Conservation (phyloP, 2,329 filamentous ascomycete genomes). For the Aspergillus flavus region DNA sequence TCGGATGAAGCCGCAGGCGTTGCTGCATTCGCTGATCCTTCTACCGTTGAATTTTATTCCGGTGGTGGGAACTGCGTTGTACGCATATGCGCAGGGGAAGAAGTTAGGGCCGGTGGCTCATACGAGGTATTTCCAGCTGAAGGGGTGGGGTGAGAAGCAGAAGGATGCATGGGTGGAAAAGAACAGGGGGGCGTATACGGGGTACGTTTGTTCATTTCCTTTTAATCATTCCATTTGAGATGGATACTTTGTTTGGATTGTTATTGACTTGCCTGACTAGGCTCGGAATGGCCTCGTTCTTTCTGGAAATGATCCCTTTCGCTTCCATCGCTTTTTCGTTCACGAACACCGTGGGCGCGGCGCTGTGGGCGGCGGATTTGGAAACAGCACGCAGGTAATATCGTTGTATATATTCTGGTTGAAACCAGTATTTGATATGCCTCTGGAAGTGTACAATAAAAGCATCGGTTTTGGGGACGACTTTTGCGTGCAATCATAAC, state of each 20-base stretch:
- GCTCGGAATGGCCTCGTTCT: conserved; percentile 74
- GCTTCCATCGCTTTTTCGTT: conserved; percentile 83
- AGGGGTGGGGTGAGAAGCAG: conserved; percentile 72
- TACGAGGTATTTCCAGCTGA: conserved; percentile 84
- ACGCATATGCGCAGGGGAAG: conserved; percentile 73
- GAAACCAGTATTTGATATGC: not conserved
- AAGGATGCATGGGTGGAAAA: conserved; percentile 69
- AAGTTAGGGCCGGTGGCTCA: conserved; percentile 58
- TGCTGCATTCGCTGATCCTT: conserved; percentile 81
- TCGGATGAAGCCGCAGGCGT: conserved; percentile 54
- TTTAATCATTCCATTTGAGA: not conserved
- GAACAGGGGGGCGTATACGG: conserved; percentile 76
- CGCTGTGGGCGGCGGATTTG: conserved; percentile 90
- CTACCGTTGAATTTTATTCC: conserved; percentile 92
- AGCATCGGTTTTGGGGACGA: not conserved
- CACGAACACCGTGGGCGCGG: conserved; percentile 89
- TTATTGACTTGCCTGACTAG: conserved; percentile 27
- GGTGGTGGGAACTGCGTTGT: conserved; percentile 79
- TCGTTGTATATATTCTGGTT: not conserved
- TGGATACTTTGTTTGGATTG: not conserved
- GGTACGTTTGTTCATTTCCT: conserved; percentile 56
- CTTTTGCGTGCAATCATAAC: not conserved
- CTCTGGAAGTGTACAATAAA: not conserved
- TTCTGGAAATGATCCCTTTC: conserved; percentile 83
- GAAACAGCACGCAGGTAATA: conserved; percentile 53